phyloP scores from a whole-genome alignment of 2,329 filamentous ascomycete species.

The Leptographium procerum region DNA sequence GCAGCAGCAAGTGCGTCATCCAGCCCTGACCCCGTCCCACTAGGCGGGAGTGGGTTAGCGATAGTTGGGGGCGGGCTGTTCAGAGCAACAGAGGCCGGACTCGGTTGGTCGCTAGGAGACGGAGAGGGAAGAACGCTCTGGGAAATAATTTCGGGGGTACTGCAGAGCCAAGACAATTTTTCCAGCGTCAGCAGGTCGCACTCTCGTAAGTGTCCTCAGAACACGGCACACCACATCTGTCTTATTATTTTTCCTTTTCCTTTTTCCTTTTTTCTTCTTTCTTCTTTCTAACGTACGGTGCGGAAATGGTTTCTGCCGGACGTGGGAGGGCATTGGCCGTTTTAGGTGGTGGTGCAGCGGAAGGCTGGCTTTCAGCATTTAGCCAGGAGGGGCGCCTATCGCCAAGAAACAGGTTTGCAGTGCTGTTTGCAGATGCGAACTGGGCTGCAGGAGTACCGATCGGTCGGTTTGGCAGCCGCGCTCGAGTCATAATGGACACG shows the following conservation, averaged over 20 bases:
- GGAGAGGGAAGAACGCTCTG: conserved; percentile 45
- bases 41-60: neutral
- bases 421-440: conserved; percentile 18
- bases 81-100: conserved; percentile 25
- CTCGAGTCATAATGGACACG: neutral
- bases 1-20: neutral
- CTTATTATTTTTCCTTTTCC: too few species aligned
- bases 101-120: conserved; percentile 49
- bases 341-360: neutral
- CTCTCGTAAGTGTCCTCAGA: too few species aligned
- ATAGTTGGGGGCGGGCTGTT: neutral
- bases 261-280: too few species aligned
- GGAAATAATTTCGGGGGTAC: conserved; percentile 4
- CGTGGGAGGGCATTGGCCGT: neutral
- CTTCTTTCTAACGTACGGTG: neutral
- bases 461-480: neutral
- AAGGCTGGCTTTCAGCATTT: neutral
- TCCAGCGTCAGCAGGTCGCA: neutral
- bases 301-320: neutral
- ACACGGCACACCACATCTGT: too few species aligned
- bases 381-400: conserved; percentile 19
- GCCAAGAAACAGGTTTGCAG: conserved; percentile 19
- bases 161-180: neutral
- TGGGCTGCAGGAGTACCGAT: neutral
- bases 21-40: neutral